These are phyloP conservation scores for Effrenium voratum DNA, from an alignment of 73 alveolate species.

Conservation along the genomic window DNA sequence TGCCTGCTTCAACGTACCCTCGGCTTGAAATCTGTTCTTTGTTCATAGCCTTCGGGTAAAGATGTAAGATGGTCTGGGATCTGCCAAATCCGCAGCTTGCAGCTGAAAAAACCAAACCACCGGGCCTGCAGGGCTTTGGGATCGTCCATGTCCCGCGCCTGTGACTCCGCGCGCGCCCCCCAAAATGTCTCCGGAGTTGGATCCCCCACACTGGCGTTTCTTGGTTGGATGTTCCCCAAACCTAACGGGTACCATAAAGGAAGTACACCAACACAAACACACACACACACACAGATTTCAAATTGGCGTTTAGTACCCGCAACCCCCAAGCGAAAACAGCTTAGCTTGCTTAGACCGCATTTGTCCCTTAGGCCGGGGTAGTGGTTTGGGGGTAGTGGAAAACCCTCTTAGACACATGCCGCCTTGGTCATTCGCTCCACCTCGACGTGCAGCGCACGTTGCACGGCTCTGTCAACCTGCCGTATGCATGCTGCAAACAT, in stretches of 20 bases:
- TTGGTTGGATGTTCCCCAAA: too few relatives aligned
- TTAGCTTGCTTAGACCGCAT: not conserved
- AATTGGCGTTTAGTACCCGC: not conserved
- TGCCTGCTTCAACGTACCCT: too few relatives aligned
- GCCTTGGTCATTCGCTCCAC: conserved; percentile 93
- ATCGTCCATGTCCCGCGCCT: conserved; percentile 80
- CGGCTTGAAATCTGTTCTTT: too few relatives aligned
- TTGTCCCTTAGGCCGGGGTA: not conserved
- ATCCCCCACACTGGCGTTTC: too few relatives aligned
- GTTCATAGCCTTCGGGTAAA: too few relatives aligned
- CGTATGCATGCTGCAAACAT: too few relatives aligned
- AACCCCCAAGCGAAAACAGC: not conserved
- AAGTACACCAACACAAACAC: not conserved
- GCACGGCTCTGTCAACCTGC: conserved; percentile 87
- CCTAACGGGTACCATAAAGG: too few relatives aligned
- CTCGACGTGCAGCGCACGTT: conserved; percentile 77
- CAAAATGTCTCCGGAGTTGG: too few relatives aligned
- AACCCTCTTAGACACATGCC: not conserved
- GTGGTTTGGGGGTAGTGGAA: not conserved
- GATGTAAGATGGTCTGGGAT: too few relatives aligned
- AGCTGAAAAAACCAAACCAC: not conserved
- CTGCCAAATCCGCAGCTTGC: too few relatives aligned
- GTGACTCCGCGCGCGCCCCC: too few relatives aligned
- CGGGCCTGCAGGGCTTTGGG: conserved; percentile 54
- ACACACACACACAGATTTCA: not conserved